Evolutionary conservation across 1,139 yeast species (phyloP), one percentile per base, ranked within the genome.

Genomic region (Geotrichum armillariae): DNA sequence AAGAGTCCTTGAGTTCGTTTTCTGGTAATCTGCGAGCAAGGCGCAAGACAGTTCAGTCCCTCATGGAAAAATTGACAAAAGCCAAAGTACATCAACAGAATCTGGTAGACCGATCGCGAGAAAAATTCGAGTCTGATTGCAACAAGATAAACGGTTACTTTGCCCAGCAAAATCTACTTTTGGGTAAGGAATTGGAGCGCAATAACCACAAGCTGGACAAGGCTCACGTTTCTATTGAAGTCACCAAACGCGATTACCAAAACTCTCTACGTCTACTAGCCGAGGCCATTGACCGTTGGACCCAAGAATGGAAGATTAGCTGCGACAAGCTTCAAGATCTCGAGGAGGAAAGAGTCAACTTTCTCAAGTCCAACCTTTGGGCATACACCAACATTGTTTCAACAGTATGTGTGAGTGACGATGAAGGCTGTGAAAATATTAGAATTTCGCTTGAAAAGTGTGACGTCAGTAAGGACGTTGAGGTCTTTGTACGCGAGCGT

Each of bases 311-410:
- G 99, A 75, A 78, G 49, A 68, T 74, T 18, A 75, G 88, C 0
- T 78, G 91, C 40, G 80, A 77, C 55, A 82, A 81, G 58, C 75
- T 88, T 55, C 95, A 91, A 67, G 80, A 75, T 53, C 69, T 88
- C 56, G 99, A 93, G 64, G 79, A 80, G 46, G 90, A 87, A 60
- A 77, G 96, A 56, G 80, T 90, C 49, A 85, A 85, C 60, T 78
- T 83, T 53, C 65, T 88, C 52, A 88, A 90, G 61, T 74, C 85
- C 16, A 87, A 85, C 61, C 68, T 94, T 56, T 94, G 96, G 84
- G 85, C 83, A 40, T 91, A 77, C 65, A 83, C 95, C 49, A 89
- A 89, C 65, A 76, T 83, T 47, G 74, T 85, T 11, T 87, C 95
- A 4, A 77, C 89, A 0, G 76, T 83, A 4, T 88, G 95, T 64